Evolutionary conservation across 2,329 filamentous ascomycete genomes (phyloP).

Genomic region (Epichloe sp.): DNA sequence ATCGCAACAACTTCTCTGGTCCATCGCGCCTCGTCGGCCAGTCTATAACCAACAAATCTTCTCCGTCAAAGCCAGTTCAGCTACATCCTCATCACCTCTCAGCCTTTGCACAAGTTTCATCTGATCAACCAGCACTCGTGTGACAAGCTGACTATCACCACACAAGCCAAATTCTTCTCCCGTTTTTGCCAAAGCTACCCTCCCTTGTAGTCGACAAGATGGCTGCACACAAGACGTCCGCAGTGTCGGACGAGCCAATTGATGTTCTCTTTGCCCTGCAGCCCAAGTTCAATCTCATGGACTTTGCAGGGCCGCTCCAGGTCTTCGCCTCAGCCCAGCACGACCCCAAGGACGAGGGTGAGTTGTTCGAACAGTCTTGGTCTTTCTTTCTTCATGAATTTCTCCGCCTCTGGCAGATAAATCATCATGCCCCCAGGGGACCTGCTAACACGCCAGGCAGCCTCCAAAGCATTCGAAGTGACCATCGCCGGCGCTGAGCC

Average conservation of each 20-base stretch:
- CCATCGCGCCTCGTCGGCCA: background rate
- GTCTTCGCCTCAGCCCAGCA: slow-evolving; percentile 37
- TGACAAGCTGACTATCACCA: background rate
- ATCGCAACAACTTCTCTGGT: background rate
- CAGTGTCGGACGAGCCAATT: slow-evolving; percentile 42
- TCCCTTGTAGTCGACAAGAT: slow-evolving; percentile 28
- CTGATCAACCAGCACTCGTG: background rate
- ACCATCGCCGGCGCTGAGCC: slow-evolving; percentile 41
- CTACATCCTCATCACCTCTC: background rate
- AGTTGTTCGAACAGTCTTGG: background rate
- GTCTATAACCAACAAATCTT: background rate
- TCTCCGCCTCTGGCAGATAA: no score
- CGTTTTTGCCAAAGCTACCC: slow-evolving; percentile 5
- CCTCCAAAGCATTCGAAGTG: slow-evolving; percentile 43
- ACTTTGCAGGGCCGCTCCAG: slow-evolving; percentile 44
- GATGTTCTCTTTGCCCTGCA: slow-evolving; percentile 49
- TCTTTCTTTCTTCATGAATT: background rate
- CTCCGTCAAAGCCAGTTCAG: background rate
- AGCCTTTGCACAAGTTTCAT: background rate
- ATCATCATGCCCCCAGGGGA: no score
- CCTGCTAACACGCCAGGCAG: slow-evolving; percentile 18
- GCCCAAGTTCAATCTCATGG: slow-evolving; percentile 44
- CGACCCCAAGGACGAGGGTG: slow-evolving; percentile 39
- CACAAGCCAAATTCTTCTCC: slow-evolving; percentile 2
- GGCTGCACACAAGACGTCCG: slow-evolving; percentile 43